Evolutionary conservation across 108 stramenopile genomes (phyloP).

Genomic region (Cyclotella sp.): DNA sequence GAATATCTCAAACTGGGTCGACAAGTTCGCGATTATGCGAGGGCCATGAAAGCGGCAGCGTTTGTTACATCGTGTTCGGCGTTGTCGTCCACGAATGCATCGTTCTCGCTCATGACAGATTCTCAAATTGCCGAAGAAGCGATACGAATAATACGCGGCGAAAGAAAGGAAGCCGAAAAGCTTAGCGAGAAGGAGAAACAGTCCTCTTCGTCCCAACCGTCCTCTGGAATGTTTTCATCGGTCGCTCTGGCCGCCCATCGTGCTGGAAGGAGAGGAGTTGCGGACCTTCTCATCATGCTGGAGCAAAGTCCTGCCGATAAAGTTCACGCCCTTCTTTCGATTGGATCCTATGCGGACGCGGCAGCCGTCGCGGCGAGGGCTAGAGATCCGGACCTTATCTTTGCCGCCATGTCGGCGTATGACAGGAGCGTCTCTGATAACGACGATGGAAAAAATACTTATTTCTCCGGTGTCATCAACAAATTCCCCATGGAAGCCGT

Average conservation of each 20-base stretch:
- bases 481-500: conserved; percentile 82
- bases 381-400: conserved; percentile 79
- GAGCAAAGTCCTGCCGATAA: conserved; percentile 83
- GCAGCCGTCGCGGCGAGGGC: conserved; percentile 77
- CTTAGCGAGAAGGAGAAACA: conserved; percentile 18
- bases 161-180: conserved; percentile 32
- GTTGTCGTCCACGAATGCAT: conserved; percentile 6
- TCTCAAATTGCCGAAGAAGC: conserved; percentile 74
- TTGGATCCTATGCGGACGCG: conserved; percentile 78
- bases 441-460: conserved; percentile 47
- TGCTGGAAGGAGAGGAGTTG: conserved; percentile 80
- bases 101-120: conserved; percentile 47
- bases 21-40: conserved; percentile 72
- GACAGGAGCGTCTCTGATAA: conserved; percentile 55
- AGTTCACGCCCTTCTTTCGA: conserved; percentile 79
- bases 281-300: conserved; percentile 73
- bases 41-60: conserved; percentile 77
- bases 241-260: conserved; percentile 82
- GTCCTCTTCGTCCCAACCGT: conserved; percentile 35
- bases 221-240: conserved; percentile 78
- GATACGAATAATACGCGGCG: conserved; percentile 70
- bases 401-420: conserved; percentile 64
- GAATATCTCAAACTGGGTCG: conserved; percentile 74
- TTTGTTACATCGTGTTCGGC: conserved; percentile 54
- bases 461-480: conserved; percentile 62